Evolutionary conservation across 106 monocot genomes (phyloP).

Genomic region (Gastrodia elata): DNA sequence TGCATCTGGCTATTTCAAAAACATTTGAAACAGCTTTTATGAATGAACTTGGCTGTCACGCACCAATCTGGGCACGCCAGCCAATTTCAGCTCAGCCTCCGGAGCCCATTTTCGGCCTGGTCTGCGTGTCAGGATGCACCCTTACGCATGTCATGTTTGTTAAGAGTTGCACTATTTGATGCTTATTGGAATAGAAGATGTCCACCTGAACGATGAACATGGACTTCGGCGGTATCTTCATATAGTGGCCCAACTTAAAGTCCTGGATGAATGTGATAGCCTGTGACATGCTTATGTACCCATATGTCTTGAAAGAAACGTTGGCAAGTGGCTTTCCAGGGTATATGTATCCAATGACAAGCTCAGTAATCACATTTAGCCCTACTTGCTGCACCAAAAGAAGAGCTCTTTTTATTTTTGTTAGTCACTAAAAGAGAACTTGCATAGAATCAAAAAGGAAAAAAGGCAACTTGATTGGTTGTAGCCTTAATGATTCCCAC

Average conservation of each 20-base stretch:
- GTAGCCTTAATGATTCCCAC: slow-evolving; percentile 29
- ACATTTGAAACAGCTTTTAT: not conserved
- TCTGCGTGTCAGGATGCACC: not conserved
- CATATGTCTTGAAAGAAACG: slow-evolving; percentile 16
- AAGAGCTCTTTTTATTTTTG: not conserved
- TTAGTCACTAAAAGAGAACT: not conserved
- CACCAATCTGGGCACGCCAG: too few relatives aligned
- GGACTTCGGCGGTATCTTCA: slow-evolving; percentile 33
- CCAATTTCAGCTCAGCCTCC: too few relatives aligned
- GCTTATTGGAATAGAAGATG: not conserved
- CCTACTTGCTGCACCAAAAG: slow-evolving; percentile 7
- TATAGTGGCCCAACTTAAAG: slow-evolving; percentile 22
- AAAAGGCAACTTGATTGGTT: slow-evolving; percentile 19
- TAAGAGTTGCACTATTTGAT: not conserved
- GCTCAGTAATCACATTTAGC: slow-evolving; percentile 9
- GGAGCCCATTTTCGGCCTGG: too few relatives aligned
- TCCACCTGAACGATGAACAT: slow-evolving; percentile 25
- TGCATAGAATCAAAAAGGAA: not conserved
- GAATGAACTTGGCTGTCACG: not conserved
- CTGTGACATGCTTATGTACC: not conserved
- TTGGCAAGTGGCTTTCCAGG: slow-evolving; percentile 29
- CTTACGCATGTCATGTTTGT: not conserved
- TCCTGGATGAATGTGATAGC: slow-evolving; percentile 7
- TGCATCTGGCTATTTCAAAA: too few relatives aligned
- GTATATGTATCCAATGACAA: slow-evolving; percentile 24